Base-by-base conservation (phyloP, 1,139 yeast genomes). In the Eremothecium gossypii region DNA sequence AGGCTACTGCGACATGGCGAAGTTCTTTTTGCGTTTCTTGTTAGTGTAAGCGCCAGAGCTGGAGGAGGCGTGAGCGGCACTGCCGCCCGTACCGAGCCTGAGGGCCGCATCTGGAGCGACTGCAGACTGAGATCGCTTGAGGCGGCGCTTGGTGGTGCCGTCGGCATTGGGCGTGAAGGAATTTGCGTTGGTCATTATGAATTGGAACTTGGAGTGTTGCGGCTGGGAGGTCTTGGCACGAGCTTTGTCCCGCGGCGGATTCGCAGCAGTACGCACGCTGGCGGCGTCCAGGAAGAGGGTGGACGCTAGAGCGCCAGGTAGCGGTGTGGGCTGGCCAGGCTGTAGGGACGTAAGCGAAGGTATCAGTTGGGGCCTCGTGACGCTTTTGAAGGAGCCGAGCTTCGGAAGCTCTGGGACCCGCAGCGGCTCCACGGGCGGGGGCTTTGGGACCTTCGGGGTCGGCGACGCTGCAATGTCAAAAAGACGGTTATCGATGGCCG, bases 381-480 rank as follows among this genome's bases (percentile, higher is more conserved):
- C 61, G 36, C 60, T 56, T 35, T 46, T 54, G 44, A 60, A 60
- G 2, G 64, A 59, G 4, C 64, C 64, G 63, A 60, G 58, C 40
- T 58, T 60, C n/a, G 64, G 64, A 32, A 60, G 47, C 39, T 59
- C 64, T 1, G 62, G 61, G 7, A 58, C 52, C n/a, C 46, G 37
- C n/a, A 34, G 14, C 11, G 37, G 29, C 11, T 42, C 38, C 20
- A 43, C 39, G 20, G 45, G 29, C 27, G 41, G 8, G 28, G 42
- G 30, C 23, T 34, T 39, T 27, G 39, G 30, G 36, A 46, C 46
- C 47, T 56, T 57, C 3, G 64, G 64, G 8, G 64, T 60, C 9
- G 64, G 64, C 8, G 64, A 58, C 14, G 55, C 44, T 8, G 57
- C 55, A 10, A 57, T 45, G 33, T 54, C 54, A 41, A 53, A 50